A percentile compares a stretch with the other conserved stretches of the same genome.
phyloP scores from a whole-genome alignment of 2,329 filamentous ascomycete genomes.

The Fonsecaea erecta region DNA sequence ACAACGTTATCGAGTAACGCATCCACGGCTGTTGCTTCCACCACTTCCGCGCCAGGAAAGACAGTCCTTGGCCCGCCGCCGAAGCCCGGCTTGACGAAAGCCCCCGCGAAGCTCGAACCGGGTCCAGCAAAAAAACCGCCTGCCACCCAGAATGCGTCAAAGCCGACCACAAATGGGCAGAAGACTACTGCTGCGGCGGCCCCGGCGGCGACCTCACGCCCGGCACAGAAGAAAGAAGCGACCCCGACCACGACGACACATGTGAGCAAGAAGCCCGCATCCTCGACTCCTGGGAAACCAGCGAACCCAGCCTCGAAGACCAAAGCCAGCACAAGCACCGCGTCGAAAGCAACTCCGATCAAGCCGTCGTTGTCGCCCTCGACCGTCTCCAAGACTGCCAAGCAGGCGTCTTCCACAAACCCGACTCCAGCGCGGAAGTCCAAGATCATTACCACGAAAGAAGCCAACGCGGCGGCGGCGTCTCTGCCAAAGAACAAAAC shows the following conservation, averaged over 20 bases:
- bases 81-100: constrained; percentile 1
- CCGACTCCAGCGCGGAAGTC: background rate
- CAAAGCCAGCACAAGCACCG: background rate
- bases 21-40: constrained; percentile 32
- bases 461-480: background rate
- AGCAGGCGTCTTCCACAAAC: background rate
- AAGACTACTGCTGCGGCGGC: background rate
- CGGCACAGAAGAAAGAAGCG: background rate
- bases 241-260: background rate
- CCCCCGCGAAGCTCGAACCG: background rate
- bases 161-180: constrained; percentile 10
- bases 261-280: background rate
- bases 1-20: constrained; percentile 33
- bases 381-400: background rate
- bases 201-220: background rate
- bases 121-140: background rate
- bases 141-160: background rate
- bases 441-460: background rate
- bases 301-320: background rate
- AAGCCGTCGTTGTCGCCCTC: background rate
- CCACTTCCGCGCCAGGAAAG: constrained; percentile 18
- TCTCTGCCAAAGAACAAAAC: constrained; percentile 7
- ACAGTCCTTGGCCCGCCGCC: background rate
- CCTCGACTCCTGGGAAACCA: background rate
- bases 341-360: background rate